These are phyloP conservation scores for Aspergillus homomorphus DNA, from an alignment of 495 filamentous ascomycete species.

Conservation along the genomic window DNA sequence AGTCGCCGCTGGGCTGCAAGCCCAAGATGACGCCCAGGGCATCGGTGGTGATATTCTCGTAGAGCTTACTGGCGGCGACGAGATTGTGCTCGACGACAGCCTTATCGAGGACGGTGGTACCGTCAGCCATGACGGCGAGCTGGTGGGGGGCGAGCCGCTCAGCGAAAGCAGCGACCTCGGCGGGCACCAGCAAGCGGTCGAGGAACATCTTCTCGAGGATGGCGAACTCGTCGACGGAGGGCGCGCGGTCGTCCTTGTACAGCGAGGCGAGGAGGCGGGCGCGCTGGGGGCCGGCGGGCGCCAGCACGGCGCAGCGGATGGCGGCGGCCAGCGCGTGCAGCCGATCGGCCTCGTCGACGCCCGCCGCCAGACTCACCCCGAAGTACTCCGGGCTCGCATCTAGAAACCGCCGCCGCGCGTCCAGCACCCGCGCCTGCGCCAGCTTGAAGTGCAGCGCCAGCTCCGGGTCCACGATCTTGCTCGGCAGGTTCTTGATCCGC, in stretches of 20 bases:
- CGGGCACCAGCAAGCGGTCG: conserved; percentile 73
- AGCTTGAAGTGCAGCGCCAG: conserved; percentile 81
- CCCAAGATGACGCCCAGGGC: conserved; percentile 75
- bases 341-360: conserved; percentile 80
- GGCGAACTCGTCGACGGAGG: conserved; percentile 70
- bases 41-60: conserved; percentile 82
- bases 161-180: conserved; percentile 83
- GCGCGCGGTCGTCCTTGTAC: conserved; percentile 89
- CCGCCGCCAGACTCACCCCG: conserved; percentile 68
- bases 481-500: conserved; percentile 86
- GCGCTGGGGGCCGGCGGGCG: conserved; percentile 83
- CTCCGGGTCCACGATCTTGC: conserved; percentile 68
- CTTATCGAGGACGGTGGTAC: conserved; percentile 87
- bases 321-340: conserved; percentile 80
- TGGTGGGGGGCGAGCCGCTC: conserved; percentile 80
- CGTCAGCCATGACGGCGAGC: conserved; percentile 81
- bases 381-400: conserved; percentile 86
- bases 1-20: conserved; percentile 42
- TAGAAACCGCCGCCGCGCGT: conserved; percentile 87
- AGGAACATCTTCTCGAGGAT: conserved; percentile 99
- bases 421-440: conserved; percentile 86
- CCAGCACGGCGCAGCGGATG: conserved; percentile 93
- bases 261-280: conserved; percentile 74
- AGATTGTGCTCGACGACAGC: conserved; percentile 96
- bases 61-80: conserved; percentile 77